Evolutionary conservation across 371 early-diverging fungal species (phyloP), one percentile per base, ranked within the genome.

Genomic region (Mortierella sp.): DNA sequence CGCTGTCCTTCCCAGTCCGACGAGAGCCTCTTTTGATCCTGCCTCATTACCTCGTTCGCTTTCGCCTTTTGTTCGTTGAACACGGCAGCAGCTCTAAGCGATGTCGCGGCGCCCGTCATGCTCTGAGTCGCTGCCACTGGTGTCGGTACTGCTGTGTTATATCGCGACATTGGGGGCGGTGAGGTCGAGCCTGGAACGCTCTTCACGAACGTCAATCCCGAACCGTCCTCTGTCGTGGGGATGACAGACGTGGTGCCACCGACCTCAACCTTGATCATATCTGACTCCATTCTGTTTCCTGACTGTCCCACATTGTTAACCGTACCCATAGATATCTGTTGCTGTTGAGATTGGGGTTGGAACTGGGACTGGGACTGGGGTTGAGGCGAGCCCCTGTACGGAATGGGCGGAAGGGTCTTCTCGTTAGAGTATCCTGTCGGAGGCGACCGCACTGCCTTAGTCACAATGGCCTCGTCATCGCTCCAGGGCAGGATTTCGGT

Each of bases 381-480:
- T 7, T 46, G 59, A 48, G 47, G 27, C 15, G 30, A 12, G 3
- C 47, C 72, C 17, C 42, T 37, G n/a, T 53, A 32, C 23, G 75
- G 75, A 19, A 73, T 63, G 2, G 69, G 48, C 11, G 75, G 75
- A 8, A 73, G 39, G 11, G 34, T 30, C 47, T 73, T 73, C 26
- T 73, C 75, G 56, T 58, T 52, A 8, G 64, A 50, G 30, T 68
- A 73, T n/a, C 70, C 78, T 1, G 56, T 64, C 5, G 76, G 76
- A 17, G 76, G 76, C 4, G 78, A 76, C 12, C 78, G 70, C 19
- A 76, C 26, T 0, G 78, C 78, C 34, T 65, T 69, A 21, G 55
- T 60, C 7, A 76, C 78, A 58, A 76, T 76, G 17, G 78, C 78
- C 28, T 76, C 78, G 41, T 76, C 78, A 26, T 76, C 78, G 27